Conservation (phyloP, 345 rosid species). For the Bruguiera gymnorhiza region DNA sequence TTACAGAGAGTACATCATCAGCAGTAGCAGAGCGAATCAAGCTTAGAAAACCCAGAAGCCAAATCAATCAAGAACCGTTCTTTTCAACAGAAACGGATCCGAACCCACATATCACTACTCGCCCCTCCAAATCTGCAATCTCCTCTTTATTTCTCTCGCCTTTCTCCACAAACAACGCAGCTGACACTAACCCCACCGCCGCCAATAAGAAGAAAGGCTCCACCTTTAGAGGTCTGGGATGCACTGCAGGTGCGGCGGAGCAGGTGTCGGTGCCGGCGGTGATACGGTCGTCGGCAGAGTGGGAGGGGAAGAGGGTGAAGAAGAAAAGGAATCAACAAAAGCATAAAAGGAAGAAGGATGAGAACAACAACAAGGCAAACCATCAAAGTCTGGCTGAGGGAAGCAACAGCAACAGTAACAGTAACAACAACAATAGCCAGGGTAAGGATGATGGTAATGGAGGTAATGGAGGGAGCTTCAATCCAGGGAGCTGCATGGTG, state of each 20-base stretch:
- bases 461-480: constrained; percentile 15
- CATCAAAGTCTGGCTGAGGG: constrained; percentile 7
- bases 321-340: constrained; percentile 37
- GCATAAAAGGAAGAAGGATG: constrained; percentile 41
- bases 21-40: constrained; percentile 45
- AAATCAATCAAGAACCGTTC: constrained; percentile 12
- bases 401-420: neutral
- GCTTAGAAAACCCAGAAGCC: constrained; percentile 53
- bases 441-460: neutral
- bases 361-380: constrained; percentile 1
- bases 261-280: constrained; percentile 82
- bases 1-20: constrained; percentile 42
- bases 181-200: constrained; percentile 18
- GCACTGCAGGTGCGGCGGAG: constrained; percentile 67
- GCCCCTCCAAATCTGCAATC: constrained; percentile 42
- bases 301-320: constrained; percentile 58
- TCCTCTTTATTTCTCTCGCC: constrained; percentile 48
- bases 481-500: constrained; percentile 39
- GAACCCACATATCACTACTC: constrained; percentile 28
- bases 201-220: constrained; percentile 45
- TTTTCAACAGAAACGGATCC: constrained; percentile 36
- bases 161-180: constrained; percentile 22
- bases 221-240: constrained; percentile 65
- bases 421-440: neutral
- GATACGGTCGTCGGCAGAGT: constrained; percentile 79